Conservation (phyloP, 108 stramenopile species). For the Skeletonema menzelii region DNA sequence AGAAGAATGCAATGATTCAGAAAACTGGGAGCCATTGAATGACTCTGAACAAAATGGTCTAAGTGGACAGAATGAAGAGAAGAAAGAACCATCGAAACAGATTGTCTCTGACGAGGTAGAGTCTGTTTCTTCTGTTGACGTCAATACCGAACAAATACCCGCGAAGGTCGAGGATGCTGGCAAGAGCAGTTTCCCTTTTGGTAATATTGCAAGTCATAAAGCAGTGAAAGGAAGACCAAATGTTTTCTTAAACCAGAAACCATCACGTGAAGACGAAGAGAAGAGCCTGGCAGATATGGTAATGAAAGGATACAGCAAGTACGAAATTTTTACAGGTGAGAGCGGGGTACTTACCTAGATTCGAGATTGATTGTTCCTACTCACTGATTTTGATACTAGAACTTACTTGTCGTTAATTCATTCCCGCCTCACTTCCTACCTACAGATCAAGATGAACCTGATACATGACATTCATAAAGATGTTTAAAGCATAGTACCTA, state of each 20-base stretch:
- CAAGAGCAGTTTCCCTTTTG: slow-evolving; percentile 7
- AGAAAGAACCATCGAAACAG: neutral
- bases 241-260: slow-evolving; percentile 1
- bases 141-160: neutral
- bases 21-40: slow-evolving; percentile 37
- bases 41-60: neutral
- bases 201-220: slow-evolving; percentile 3
- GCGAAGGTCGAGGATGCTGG: neutral
- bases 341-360: neutral
- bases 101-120: slow-evolving; percentile 37
- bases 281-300: slow-evolving; percentile 47
- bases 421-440: neutral
- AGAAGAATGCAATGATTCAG: slow-evolving; percentile 20
- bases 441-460: slow-evolving; percentile 22
- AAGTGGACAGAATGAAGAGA: neutral
- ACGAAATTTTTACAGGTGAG: slow-evolving; percentile 34
- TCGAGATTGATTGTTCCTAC: too few species aligned
- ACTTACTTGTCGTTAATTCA: neutral
- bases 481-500: neutral
- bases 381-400: neutral
- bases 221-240: slow-evolving; percentile 1
- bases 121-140: slow-evolving; percentile 14
- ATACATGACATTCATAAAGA: neutral
- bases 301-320: slow-evolving; percentile 45
- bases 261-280: slow-evolving; percentile 22